Evolutionary conservation across 2,329 filamentous ascomycete genomes (phyloP).

Genomic region (Thelonectria olida): DNA sequence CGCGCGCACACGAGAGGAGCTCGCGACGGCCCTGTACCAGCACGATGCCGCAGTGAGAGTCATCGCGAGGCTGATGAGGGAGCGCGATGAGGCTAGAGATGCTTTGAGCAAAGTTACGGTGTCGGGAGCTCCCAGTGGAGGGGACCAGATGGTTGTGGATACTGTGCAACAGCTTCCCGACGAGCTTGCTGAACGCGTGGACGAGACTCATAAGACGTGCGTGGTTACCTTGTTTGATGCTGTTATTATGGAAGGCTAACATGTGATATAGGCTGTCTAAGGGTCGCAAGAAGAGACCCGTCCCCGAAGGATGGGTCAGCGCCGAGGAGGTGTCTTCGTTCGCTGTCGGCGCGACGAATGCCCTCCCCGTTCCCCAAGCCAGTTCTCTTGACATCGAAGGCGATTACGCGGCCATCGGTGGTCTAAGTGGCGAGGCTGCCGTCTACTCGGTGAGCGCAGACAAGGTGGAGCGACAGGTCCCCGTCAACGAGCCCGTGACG

Average conservation of each 20-base stretch:
- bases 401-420: conserved; percentile 77
- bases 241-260: conserved; percentile 19
- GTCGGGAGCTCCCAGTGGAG: conserved; percentile 63
- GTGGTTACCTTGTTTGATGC: conserved; percentile 44
- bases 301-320: conserved; percentile 87
- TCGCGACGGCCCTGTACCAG: conserved; percentile 93
- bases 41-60: conserved; percentile 97
- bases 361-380: conserved; percentile 57
- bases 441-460: conserved; percentile 79
- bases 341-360: conserved; percentile 54
- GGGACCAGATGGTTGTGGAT: conserved; percentile 95
- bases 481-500: conserved; percentile 75
- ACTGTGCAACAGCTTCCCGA: conserved; percentile 76
- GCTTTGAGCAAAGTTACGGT: conserved; percentile 88
- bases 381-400: conserved; percentile 62
- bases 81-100: conserved; percentile 91
- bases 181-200: conserved; percentile 75
- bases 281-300: conserved; percentile 86
- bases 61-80: conserved; percentile 88
- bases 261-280: conserved; percentile 75
- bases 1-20: conserved; percentile 88
- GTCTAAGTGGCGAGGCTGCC: conserved; percentile 76
- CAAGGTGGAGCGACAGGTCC: conserved; percentile 72
- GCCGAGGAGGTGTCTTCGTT: conserved; percentile 71
- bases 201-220: conserved; percentile 82